Conservation (phyloP, 192 early-diverging fungal species). For the Cetraspora pellucida region DNA sequence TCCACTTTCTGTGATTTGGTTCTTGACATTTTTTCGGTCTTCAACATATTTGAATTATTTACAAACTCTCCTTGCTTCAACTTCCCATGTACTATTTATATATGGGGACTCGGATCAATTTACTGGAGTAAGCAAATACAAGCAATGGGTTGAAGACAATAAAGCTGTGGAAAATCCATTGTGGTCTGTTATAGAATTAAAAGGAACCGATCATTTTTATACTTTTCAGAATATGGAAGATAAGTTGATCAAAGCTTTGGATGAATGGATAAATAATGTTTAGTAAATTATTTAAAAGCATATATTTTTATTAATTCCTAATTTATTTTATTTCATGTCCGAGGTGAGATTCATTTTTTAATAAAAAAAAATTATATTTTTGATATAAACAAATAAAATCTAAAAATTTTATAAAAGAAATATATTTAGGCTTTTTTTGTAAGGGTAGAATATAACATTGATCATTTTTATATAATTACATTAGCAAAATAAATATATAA, state of each 20-base stretch:
- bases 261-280: constrained; percentile 15
- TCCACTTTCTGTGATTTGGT: constrained; percentile 27
- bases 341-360: no score
- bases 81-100: constrained; percentile 20
- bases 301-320: no score
- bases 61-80: neutral
- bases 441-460: no score
- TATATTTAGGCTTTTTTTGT: no score
- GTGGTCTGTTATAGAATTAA: constrained; percentile 18
- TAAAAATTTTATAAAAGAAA: no score
- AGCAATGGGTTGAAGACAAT: neutral
- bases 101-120: constrained; percentile 34
- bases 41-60: neutral
- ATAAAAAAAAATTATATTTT: no score
- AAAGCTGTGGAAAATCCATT: neutral
- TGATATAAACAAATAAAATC: no score
- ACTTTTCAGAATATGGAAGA: neutral
- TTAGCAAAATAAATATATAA: no score
- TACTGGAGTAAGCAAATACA: constrained; percentile 6
- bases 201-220: constrained; percentile 29
- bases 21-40: constrained; percentile 14
- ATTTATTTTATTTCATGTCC: no score
- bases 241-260: neutral
- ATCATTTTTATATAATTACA: no score
- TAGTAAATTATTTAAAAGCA: no score